These are phyloP conservation scores for Umbelopsis sp. DNA, from an alignment of 192 early-diverging fungal species.

Conservation along the genomic window DNA sequence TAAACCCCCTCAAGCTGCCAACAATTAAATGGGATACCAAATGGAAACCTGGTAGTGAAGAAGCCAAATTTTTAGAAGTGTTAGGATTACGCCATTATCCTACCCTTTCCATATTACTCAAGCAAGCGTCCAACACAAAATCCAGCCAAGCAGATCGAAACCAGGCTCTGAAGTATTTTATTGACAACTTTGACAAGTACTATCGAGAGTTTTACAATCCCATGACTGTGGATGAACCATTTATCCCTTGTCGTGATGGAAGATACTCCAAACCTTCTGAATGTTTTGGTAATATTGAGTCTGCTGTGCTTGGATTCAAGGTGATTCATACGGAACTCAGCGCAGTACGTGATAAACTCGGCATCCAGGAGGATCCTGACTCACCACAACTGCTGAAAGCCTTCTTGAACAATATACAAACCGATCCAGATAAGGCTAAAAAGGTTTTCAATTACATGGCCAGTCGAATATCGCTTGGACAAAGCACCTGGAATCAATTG, in stretches of 20 bases:
- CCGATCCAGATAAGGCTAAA: conserved; percentile 43
- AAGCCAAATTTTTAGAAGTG: conserved; percentile 47
- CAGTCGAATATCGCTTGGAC: conserved; percentile 59
- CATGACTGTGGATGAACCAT: not conserved
- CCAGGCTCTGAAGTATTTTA: conserved; percentile 67
- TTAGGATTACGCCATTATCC: conserved; percentile 54
- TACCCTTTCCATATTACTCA: conserved; percentile 39
- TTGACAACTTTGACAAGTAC: conserved; percentile 62
- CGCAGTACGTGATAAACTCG: conserved; percentile 59
- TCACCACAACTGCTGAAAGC: conserved; percentile 38
- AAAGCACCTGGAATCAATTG: conserved; percentile 57
- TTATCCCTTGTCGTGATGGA: conserved; percentile 58
- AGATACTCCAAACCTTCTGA: conserved; percentile 57
- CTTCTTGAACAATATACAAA: conserved; percentile 34
- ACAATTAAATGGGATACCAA: conserved; percentile 67
- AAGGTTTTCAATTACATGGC: conserved; percentile 70
- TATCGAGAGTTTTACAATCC: conserved; percentile 50
- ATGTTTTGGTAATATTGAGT: conserved; percentile 64
- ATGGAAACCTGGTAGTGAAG: conserved; percentile 41
- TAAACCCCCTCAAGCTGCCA: conserved; percentile 63
- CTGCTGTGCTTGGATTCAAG: conserved; percentile 65
- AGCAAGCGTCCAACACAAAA: conserved; percentile 35
- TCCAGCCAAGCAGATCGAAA: conserved; percentile 35
- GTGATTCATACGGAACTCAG: conserved; percentile 59
- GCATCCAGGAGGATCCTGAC: conserved; percentile 63